phyloP scores from a whole-genome alignment of 305 asterid species.

The Nicotiana rustica region DNA sequence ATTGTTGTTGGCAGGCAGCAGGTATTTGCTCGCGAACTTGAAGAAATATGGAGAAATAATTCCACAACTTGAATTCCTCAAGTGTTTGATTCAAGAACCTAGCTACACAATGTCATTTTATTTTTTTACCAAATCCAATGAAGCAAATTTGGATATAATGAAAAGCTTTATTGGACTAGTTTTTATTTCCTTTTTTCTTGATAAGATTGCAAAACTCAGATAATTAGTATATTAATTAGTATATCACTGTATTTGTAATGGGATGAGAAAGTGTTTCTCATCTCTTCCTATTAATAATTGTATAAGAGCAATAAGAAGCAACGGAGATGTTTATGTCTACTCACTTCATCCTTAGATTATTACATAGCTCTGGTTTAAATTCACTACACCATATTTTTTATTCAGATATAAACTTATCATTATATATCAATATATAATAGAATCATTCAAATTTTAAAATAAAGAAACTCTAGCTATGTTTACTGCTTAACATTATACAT shows the following conservation, averaged over 20 bases:
- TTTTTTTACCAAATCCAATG: neutral
- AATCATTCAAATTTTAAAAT: too few relatives aligned
- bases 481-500: too few relatives aligned
- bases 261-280: neutral
- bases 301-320: neutral
- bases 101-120: neutral
- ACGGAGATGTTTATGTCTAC: neutral
- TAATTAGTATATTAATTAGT: neutral
- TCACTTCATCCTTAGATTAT: neutral
- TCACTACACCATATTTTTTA: too few relatives aligned
- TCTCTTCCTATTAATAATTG: neutral
- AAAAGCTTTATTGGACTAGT: conserved; percentile 16
- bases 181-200: neutral
- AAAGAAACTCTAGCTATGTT: too few relatives aligned
- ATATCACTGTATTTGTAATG: neutral
- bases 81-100: neutral
- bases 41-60: conserved; percentile 69
- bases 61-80: neutral
- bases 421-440: too few relatives aligned
- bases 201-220: neutral
- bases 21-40: conserved; percentile 89
- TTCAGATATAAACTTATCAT: too few relatives aligned
- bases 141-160: conserved; percentile 26
- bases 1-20: conserved; percentile 92
- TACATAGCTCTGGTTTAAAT: too few relatives aligned